Evolutionary conservation across 2,329 filamentous ascomycete genomes (phyloP), one percentile per base, ranked within the genome.

Genomic region (Albophoma yamanashiensis): DNA sequence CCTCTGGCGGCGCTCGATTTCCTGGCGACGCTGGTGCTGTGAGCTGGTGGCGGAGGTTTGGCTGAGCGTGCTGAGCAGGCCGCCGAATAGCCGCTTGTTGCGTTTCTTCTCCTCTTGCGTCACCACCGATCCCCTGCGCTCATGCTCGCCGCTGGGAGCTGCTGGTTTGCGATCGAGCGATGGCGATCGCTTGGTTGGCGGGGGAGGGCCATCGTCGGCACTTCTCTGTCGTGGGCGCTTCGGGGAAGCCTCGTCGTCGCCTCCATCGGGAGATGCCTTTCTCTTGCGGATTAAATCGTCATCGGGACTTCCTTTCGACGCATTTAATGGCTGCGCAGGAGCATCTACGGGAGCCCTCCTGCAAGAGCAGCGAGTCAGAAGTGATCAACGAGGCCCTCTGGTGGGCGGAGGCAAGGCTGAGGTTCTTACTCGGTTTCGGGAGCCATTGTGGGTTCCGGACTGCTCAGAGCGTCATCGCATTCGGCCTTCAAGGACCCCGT

Each of bases 31-130:
- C 74, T 83, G 88, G 74, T 88, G 85, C 78, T 79, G 83, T 65
- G 76, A 80, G 76, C 70, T 79, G 65, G 79, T 82, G 69, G 81
- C 82, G 17, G 50, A 55, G 67, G 82, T 87, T 75, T 93, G 89
- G 73, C 88, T 91, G 62, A 96, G 80, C 43, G 89, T 91, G 71
- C 82, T 89, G 62, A 94, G 78, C 60, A 95, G 76, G 42, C 88
- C 89, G 62, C 93, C 92, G 70, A 97, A 97, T 62, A 97, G 79
- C 58, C 93, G 84, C 73, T 89, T 88, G 27, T 90, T 89, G 43
- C 93, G 88, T 71, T 89, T 91, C 73, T 87, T 91, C 71, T 97
- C 93, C 68, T 95, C 89, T 60, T 86, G 72, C 8, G 67, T 68
- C 45, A 69, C 55, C 47, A 8, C 70, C 9, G 58, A 60, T 47